Evolutionary conservation across 495 filamentous ascomycete species (phyloP).

Genomic region (Penicillium antarcticum): DNA sequence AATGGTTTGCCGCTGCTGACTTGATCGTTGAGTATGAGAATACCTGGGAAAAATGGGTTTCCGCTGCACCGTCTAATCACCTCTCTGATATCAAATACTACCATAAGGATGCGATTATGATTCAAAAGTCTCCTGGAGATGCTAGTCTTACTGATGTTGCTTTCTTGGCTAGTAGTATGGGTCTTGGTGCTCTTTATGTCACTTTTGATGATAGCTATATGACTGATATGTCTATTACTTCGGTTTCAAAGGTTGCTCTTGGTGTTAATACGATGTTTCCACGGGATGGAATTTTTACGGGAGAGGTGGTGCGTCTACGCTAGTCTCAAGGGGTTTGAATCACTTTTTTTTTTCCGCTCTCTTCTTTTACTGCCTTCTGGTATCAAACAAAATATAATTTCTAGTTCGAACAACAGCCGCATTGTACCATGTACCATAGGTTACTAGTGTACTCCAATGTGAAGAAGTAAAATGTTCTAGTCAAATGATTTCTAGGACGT

Average conservation of each 20-base stretch:
- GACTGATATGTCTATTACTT: background rate
- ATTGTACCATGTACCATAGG: no score
- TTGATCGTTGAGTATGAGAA: constrained; percentile 24
- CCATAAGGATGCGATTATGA: constrained; percentile 16
- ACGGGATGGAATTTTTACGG: no score
- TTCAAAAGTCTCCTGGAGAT: constrained; percentile 12
- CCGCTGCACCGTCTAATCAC: constrained; percentile 1
- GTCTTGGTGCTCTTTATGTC: constrained; percentile 22
- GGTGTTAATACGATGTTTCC: background rate
- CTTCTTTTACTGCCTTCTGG: background rate
- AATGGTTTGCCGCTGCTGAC: constrained; percentile 17
- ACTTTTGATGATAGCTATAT: constrained; percentile 15
- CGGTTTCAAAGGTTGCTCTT: constrained; percentile 11
- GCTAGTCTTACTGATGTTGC: constrained; percentile 11
- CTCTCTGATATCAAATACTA: constrained; percentile 2
- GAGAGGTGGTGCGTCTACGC: no score
- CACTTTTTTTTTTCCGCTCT: background rate
- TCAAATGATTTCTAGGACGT: no score
- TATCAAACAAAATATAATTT: background rate
- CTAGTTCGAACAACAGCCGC: no score
- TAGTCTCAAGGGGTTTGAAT: no score
- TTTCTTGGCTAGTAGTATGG: constrained; percentile 11
- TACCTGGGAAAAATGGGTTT: constrained; percentile 16
- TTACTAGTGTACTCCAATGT: no score
- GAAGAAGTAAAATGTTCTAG: no score